Base-by-base conservation (phyloP, 2,329 filamentous ascomycete species). In the Neonectria faginata region DNA sequence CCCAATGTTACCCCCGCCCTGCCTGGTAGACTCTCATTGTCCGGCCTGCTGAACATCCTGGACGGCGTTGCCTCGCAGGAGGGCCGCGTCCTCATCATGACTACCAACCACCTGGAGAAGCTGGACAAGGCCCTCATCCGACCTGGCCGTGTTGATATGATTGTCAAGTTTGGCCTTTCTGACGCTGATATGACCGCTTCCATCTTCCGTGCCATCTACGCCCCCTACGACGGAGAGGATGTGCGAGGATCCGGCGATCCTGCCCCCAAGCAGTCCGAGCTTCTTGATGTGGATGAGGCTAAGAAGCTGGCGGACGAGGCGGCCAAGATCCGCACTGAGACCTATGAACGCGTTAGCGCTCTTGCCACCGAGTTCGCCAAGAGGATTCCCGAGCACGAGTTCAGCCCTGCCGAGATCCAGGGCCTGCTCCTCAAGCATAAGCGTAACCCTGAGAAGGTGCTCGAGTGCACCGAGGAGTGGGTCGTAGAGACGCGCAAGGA, bases 31-130 rank as follows among this genome's bases (percentile, higher is more conserved):
- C 78, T 96, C 48, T 92, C 91, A 0, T 84, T 96, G 2, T 93
- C 91, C 0, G 92, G 91, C 0, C 82, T 96, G 2, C 86, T 96
- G 52, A 96, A 96, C 77, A 91, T 92, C 51, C 89, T 96, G 44
- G 92, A 97, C 70, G 92, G 93, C 42, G 87, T 89, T 7, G 86
- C 86, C 18, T 88, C 86, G 9, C 86, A 89, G 67, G 88, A 90
- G 72, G 87, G 87, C 7, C 84, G 87, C n/a, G 81, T 89, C 5
- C 81, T 89, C 14, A 85, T 89, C 75, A 89, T 89, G 87, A 89
- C 87, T 2, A 89, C 87, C n/a, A 89, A 89, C 69, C 86, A 89
- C 74, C 58, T 88, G 0, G 86, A 89, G 66, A 87, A 86, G 71
- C 82, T 89, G 9, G 87, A 89, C 78, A 85, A 85, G 66, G 88